Percentiles rank a stretch among this genome's conserved stretches.
Conservation (phyloP, 2,329 filamentous ascomycete genomes). For the Verruconis gallopava region DNA sequence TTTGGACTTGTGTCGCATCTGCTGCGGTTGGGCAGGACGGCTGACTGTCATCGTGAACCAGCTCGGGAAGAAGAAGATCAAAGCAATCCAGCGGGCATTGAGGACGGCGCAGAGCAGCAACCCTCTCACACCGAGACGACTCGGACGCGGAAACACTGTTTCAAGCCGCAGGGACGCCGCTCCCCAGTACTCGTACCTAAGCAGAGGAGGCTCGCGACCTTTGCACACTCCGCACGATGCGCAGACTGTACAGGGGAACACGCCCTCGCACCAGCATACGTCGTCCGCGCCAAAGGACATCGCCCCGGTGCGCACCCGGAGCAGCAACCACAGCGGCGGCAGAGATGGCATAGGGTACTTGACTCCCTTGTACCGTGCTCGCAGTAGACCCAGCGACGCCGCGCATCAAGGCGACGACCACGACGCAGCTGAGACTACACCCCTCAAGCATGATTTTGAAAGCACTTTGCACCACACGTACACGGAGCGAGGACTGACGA, state of each 20-base stretch:
- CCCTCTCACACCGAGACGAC: not conserved
- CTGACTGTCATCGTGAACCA: too few relatives aligned
- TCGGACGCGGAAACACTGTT: not conserved
- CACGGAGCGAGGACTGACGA: conserved; percentile 24
- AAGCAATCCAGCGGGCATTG: conserved; percentile 63
- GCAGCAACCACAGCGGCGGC: not conserved
- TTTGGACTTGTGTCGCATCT: too few relatives aligned
- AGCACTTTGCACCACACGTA: not conserved
- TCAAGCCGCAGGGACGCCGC: not conserved
- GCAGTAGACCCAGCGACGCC: conserved; percentile 2
- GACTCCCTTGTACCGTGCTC: not conserved
- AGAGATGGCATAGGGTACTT: not conserved
- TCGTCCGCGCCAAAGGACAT: not conserved
- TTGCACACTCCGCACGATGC: not conserved
- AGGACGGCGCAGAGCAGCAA: conserved; percentile 34
- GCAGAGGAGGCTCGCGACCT: not conserved
- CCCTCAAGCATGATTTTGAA: not conserved
- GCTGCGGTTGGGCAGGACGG: too few relatives aligned
- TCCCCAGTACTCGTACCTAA: not conserved
- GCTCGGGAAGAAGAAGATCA: conserved; percentile 82
- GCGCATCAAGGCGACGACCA: too few relatives aligned
- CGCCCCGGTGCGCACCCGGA: not conserved
- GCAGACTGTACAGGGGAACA: not conserved
- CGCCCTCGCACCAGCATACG: not conserved
- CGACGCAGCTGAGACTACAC: not conserved